phyloP scores from a whole-genome alignment of 768 basidiomycete genomes.

The Lenzites betulinus region DNA sequence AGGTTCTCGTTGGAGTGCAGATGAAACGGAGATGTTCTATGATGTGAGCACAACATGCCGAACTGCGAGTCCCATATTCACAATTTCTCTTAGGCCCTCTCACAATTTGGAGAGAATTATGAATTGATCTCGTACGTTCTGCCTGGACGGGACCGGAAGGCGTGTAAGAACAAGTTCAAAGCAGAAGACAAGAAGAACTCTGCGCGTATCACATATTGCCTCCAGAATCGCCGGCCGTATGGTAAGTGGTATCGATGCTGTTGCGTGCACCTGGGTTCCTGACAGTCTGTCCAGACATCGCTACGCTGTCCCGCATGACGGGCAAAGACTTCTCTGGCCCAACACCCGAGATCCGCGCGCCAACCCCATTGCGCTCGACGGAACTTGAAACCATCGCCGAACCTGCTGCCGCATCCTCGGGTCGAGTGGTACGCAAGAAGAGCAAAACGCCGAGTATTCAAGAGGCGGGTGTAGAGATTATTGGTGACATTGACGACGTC shows the following conservation, averaged over 20 bases:
- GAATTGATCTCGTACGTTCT: constrained; percentile 87
- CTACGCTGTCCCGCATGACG: constrained; percentile 74
- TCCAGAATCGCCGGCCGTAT: constrained; percentile 76
- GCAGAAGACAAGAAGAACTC: constrained; percentile 83
- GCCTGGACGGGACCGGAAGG: constrained; percentile 82
- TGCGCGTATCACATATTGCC: constrained; percentile 69
- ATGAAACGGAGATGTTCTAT: constrained; percentile 88
- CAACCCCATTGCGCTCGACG: constrained; percentile 37
- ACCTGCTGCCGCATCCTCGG: not conserved
- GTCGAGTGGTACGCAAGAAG: constrained; percentile 16
- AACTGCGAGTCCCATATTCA: not conserved
- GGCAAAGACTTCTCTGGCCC: constrained; percentile 87
- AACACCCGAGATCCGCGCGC: constrained; percentile 63
- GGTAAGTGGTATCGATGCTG: constrained; percentile 55
- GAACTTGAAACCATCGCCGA: constrained; percentile 23
- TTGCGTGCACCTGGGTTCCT: not conserved
- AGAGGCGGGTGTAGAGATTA: constrained; percentile 32
- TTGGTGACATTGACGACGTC: constrained; percentile 34
- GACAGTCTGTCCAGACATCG: constrained; percentile 55
- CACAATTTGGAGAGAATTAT: constrained; percentile 91
- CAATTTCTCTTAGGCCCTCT: constrained; percentile 61
- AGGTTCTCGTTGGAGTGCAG: constrained; percentile 87
- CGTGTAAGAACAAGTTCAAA: constrained; percentile 94
- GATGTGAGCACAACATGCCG: constrained; percentile 48
- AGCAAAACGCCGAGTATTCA: constrained; percentile 21